These are phyloP conservation scores for Melocanna baccifera DNA, from an alignment of 176 grass and related monocot species.

Conservation along the genomic window DNA sequence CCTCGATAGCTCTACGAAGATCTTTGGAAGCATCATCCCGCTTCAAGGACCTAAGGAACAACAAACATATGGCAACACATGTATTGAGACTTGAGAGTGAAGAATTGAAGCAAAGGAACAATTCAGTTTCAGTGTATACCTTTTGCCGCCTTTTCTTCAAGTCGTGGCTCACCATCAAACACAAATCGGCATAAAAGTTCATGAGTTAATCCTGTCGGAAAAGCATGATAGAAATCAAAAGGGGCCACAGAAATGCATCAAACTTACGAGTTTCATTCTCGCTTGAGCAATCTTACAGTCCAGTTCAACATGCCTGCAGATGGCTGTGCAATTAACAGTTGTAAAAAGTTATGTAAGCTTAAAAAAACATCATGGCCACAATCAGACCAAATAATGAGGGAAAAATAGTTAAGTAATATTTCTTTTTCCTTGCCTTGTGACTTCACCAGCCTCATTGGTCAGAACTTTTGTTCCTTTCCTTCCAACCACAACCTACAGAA, in stretches of 20 bases:
- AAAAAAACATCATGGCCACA: background rate
- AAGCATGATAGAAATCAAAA: slow-evolving; percentile 20
- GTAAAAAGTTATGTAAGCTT: slow-evolving; percentile 1
- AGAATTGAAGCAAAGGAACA: slow-evolving; percentile 9
- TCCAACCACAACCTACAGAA: slow-evolving; percentile 75
- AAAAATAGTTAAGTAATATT: background rate
- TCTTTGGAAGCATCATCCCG: slow-evolving; percentile 65
- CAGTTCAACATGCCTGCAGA: slow-evolving; percentile 88
- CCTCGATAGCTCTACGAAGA: slow-evolving; percentile 75
- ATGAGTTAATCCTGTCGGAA: slow-evolving; percentile 1
- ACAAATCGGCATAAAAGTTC: slow-evolving; percentile 59
- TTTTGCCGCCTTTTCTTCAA: slow-evolving; percentile 80
- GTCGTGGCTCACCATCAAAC: slow-evolving; percentile 89
- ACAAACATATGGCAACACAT: background rate
- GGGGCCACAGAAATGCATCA: slow-evolving; percentile 14
- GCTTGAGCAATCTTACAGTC: slow-evolving; percentile 77
- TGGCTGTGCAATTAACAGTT: slow-evolving; percentile 45
- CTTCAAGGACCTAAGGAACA: slow-evolving; percentile 62
- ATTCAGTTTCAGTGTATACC: slow-evolving; percentile 39
- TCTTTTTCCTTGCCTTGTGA: slow-evolving; percentile 61
- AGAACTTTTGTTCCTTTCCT: slow-evolving; percentile 70
- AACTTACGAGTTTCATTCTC: slow-evolving; percentile 86
- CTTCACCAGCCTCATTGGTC: slow-evolving; percentile 86
- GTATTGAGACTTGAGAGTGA: slow-evolving; percentile 4
- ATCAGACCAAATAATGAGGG: background rate